Conservation (phyloP, 1,284 basidiomycete genomes). For the Moniliella sp. region DNA sequence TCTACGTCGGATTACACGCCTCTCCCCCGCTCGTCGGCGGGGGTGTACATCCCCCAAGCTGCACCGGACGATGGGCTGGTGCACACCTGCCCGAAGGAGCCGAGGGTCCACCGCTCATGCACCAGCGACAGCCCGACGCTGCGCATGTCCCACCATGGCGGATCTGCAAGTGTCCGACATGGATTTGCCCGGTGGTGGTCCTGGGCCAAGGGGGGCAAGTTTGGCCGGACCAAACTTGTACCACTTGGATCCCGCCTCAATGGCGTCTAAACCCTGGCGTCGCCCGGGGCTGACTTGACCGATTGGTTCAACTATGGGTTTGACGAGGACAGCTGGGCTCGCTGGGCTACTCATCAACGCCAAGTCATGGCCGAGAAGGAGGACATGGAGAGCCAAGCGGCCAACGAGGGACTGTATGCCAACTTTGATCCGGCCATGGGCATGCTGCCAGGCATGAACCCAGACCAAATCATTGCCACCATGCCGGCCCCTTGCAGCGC, state of each 20-base stretch:
- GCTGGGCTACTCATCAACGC: too few relatives aligned
- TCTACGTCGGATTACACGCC: slow-evolving; percentile 74
- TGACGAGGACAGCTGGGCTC: slow-evolving; percentile 82
- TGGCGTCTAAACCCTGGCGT: slow-evolving; percentile 69
- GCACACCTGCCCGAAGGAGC: not conserved
- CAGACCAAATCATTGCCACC: too few relatives aligned
- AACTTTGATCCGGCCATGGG: too few relatives aligned
- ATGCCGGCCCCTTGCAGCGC: too few relatives aligned
- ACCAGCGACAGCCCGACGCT: slow-evolving; percentile 13
- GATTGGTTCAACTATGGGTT: slow-evolving; percentile 99
- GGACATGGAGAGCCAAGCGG: too few relatives aligned
- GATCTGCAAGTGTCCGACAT: slow-evolving; percentile 24
- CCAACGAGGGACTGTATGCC: too few relatives aligned
- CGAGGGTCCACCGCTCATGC: slow-evolving; percentile 20
- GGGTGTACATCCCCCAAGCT: slow-evolving; percentile 3
- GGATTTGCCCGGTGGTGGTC: slow-evolving; percentile 24
- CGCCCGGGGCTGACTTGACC: slow-evolving; percentile 69
- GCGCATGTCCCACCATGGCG: slow-evolving; percentile 10
- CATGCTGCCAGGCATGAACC: too few relatives aligned
- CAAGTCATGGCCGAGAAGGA: too few relatives aligned
- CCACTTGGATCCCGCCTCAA: slow-evolving; percentile 60
- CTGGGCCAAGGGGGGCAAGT: slow-evolving; percentile 22
- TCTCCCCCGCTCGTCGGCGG: slow-evolving; percentile 45
- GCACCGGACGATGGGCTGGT: not conserved
- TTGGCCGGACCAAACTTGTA: slow-evolving; percentile 45